Conservation (phyloP, 257 asterid species). For the Lavandula angustifolia region DNA sequence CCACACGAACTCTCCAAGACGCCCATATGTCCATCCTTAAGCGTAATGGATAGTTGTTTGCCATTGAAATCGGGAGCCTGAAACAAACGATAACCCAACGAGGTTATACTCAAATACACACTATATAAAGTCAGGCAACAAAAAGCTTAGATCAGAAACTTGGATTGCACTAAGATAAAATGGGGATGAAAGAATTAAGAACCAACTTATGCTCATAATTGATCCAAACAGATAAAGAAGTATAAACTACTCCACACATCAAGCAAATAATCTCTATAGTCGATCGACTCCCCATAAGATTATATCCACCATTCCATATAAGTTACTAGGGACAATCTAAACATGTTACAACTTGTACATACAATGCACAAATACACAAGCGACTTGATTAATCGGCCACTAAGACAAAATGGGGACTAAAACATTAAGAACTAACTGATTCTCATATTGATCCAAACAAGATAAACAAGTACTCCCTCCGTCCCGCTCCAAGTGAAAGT, state of each 20-base stretch:
- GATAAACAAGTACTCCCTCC: no score
- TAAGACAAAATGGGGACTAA: no score
- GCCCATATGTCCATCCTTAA: conserved; percentile 54
- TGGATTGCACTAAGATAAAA: no score
- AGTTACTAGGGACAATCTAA: not conserved
- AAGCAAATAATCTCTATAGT: not conserved
- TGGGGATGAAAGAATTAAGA: no score
- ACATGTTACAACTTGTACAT: not conserved
- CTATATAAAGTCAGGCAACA: not conserved
- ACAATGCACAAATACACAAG: no score
- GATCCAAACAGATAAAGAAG: not conserved
- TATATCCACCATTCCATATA: no score
- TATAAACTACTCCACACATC: not conserved
- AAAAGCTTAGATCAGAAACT: not conserved
- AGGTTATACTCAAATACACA: not conserved
- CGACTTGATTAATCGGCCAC: no score
- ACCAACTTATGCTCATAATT: not conserved
- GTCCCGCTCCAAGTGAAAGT: no score
- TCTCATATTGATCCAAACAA: no score
- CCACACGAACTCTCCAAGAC: conserved; percentile 55
- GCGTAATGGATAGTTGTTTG: conserved; percentile 47
- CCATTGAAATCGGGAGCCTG: conserved; percentile 63
- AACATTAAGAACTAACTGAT: no score
- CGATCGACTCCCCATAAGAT: not conserved
- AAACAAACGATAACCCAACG: conserved; percentile 22